Base-by-base conservation (phyloP, 2,329 filamentous ascomycete genomes). In the Colletotrichum sp. region DNA sequence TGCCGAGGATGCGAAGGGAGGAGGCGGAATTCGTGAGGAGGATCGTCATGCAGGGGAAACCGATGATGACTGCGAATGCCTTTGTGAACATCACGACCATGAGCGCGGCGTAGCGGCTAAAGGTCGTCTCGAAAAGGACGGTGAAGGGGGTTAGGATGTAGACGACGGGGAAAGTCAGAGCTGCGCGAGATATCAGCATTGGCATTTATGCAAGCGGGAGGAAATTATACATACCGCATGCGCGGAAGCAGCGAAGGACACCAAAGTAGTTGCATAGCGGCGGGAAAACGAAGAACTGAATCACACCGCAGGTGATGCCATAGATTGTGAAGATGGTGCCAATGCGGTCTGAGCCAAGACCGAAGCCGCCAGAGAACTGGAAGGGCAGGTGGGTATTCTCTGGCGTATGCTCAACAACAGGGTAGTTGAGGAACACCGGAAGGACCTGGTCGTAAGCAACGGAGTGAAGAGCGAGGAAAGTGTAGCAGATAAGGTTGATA, bases 1-100 rank as follows among this genome's bases (percentile, higher is more conserved):
- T 96, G 4, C 97, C 97, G 3, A 99, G 92, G 2, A 98, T 94
- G 66, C 95, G 91, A 72, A 94, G 94, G 9, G 94, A 96, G 0
- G 96, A 95, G 0, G 96, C 95, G 18, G 95, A 94, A 84, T 99
- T 98, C 75, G 95, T 95, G 34, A 99, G 90, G 64, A 99, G 88
- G 79, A 99, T 98, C 7, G 95, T 98, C 30, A 91, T 93, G 81
- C 95, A 97, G 0, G 97, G 96, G 83, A 98, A 98, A 1, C 94
- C 94, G 81, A 98, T 93, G 78, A 98, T 97, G 75, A 93, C 92
- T 52, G 90, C 91, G 71, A 94, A 90, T 12, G 94, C 93, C 83
- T 98, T 98, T 80, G 93, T 79, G 57, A 95, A 84, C 87, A 98
- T 92, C 48, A 98, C 86, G 0, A 85, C 74, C 71, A 96, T 89